These are phyloP conservation scores for Xanthoparmelia taractica DNA, from an alignment of 495 filamentous ascomycete species.

Conservation along the genomic window DNA sequence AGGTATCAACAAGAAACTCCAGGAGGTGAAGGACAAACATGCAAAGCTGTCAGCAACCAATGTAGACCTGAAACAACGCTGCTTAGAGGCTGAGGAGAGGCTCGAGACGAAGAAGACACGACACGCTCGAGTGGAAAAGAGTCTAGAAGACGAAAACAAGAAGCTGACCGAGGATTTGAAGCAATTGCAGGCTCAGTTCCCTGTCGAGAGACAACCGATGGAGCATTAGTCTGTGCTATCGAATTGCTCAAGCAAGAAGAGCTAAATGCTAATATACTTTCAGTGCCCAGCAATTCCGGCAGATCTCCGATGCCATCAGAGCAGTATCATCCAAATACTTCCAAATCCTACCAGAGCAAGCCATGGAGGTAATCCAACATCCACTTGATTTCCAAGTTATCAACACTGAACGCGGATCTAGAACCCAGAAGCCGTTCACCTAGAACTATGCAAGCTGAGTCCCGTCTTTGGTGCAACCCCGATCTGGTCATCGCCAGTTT, in stretches of 20 bases:
- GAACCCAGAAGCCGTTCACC: conserved; percentile 12
- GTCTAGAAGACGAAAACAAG: conserved; percentile 15
- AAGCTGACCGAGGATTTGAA: conserved; percentile 6
- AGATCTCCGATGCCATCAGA: conserved; percentile 12
- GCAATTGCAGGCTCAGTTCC: conserved; percentile 12
- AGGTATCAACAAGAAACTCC: conserved; percentile 11
- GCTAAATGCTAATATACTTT: conserved; percentile 12
- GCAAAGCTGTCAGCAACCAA: conserved; percentile 8
- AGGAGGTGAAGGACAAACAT: conserved; percentile 7
- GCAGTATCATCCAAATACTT: conserved; percentile 16
- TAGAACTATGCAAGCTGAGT: conserved; percentile 16
- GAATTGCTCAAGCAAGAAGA: background rate
- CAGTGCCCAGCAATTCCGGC: conserved; percentile 13
- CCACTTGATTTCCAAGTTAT: conserved; percentile 12
- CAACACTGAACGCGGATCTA: conserved; percentile 7
- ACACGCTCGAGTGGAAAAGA: conserved; percentile 14
- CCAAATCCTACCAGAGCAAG: conserved; percentile 16
- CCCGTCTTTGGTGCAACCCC: conserved; percentile 13
- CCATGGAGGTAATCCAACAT: conserved; percentile 10
- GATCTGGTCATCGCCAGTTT: conserved; percentile 16
- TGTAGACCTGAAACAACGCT: conserved; percentile 11
- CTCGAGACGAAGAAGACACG: conserved; percentile 14
- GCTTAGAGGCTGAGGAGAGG: conserved; percentile 14
- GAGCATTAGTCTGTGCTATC: conserved; percentile 17
- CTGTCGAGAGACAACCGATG: conserved; percentile 11